Conservation (phyloP, 306 rosid species). For the Vigna trinervia region DNA sequence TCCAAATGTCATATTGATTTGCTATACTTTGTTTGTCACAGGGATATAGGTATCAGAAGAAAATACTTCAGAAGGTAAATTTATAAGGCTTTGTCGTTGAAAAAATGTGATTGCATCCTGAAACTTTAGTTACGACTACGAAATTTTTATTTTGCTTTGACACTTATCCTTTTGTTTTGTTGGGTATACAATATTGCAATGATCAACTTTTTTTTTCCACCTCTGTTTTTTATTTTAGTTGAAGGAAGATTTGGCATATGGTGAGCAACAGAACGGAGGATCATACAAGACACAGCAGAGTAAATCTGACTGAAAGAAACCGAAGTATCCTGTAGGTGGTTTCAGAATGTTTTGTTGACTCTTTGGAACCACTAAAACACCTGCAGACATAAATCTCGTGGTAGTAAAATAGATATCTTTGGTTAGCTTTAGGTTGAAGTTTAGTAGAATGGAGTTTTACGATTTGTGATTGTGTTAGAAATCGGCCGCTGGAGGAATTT, state of each 20-base stretch:
- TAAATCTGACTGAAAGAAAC: constrained; percentile 54
- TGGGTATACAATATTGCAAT: constrained; percentile 18
- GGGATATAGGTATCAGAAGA: constrained; percentile 90
- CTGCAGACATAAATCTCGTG: constrained; percentile 38
- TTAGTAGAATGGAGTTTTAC: constrained; percentile 45
- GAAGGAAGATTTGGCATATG: constrained; percentile 65
- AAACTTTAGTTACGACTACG: constrained; percentile 6
- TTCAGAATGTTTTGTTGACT: constrained; percentile 29
- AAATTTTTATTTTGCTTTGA: constrained; percentile 5
- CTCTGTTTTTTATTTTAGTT: constrained; percentile 57
- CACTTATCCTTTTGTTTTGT: background rate
- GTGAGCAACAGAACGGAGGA: constrained; percentile 56
- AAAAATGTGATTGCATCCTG: constrained; percentile 17
- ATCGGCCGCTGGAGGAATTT: constrained; percentile 39
- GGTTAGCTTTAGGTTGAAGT: constrained; percentile 48
- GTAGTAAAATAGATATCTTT: constrained; percentile 48
- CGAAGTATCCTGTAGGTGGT: constrained; percentile 34
- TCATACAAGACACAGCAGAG: constrained; percentile 51
- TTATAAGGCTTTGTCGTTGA: background rate
- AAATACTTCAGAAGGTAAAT: constrained; percentile 74
- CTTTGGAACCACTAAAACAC: constrained; percentile 43
- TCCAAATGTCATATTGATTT: constrained; percentile 44
- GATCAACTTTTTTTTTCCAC: background rate
- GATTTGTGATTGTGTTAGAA: constrained; percentile 45
- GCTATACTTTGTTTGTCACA: constrained; percentile 54